Percentiles rank a stretch among this genome's conserved stretches.
phyloP scores from a whole-genome alignment of 2,329 filamentous ascomycete species.

The Phoma herbarum region DNA sequence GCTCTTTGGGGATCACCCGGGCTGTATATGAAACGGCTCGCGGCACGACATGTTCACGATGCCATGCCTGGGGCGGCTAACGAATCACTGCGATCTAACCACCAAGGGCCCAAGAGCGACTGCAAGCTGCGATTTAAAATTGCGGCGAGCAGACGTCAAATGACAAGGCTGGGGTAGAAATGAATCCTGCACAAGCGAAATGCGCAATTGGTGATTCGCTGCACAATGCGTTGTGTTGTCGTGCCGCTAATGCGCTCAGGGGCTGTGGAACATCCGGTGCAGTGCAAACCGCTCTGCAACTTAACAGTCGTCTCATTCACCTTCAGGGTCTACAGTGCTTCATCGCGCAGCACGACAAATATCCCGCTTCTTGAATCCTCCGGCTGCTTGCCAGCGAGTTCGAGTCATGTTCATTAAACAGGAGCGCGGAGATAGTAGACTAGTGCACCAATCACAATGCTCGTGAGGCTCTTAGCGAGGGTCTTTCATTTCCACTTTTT shows the following conservation, averaged over 20 bases:
- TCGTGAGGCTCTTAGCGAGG: conserved; percentile 16
- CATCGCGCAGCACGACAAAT: not conserved
- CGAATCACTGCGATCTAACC: conserved; percentile 18
- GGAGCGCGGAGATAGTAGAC: conserved; percentile 30
- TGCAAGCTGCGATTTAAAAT: conserved; percentile 26
- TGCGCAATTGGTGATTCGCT: conserved; percentile 14
- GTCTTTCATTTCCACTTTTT: conserved; percentile 48
- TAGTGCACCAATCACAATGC: conserved; percentile 38
- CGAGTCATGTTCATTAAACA: conserved; percentile 36
- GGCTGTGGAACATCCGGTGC: conserved; percentile 10
- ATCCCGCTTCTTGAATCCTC: conserved; percentile 21
- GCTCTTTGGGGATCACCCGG: conserved; percentile 28
- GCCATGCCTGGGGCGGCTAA: conserved; percentile 30
- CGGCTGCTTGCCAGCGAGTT: conserved; percentile 15
- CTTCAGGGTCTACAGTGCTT: conserved; percentile 4
- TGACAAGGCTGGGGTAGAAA: conserved; percentile 27
- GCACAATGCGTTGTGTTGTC: conserved; percentile 4
- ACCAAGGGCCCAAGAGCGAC: conserved; percentile 27
- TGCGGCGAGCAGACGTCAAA: conserved; percentile 24
- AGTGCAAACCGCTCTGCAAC: conserved; percentile 2
- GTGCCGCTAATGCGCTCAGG: conserved; percentile 15
- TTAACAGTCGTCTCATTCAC: not conserved
- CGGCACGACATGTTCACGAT: conserved; percentile 34
- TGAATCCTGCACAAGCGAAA: conserved; percentile 21
- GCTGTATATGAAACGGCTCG: conserved; percentile 40